A percentile compares a stretch with the other conserved stretches of the same genome.
phyloP scores from a whole-genome alignment of 805 yeast genomes.

The Middelhovenomyces tepae region DNA sequence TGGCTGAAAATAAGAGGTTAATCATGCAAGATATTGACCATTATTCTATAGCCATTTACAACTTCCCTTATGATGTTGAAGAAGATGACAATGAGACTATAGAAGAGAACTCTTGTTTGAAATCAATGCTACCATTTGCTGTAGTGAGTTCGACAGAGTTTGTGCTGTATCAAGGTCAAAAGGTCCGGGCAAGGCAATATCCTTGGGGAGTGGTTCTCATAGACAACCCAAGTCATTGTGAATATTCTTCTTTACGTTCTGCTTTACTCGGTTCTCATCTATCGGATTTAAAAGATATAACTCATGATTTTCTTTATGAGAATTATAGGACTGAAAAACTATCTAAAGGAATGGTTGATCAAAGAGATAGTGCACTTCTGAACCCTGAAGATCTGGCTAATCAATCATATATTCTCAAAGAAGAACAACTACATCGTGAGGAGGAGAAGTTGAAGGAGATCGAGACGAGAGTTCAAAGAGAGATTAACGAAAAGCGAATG shows the following conservation, averaged over 20 bases:
- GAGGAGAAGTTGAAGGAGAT: slow-evolving; percentile 30
- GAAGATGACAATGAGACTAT: slow-evolving; percentile 39
- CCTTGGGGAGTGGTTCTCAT: slow-evolving; percentile 52
- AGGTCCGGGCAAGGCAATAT: slow-evolving; percentile 41
- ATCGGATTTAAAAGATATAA: slow-evolving; percentile 71
- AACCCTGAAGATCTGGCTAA: slow-evolving; percentile 33
- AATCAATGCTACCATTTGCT: slow-evolving; percentile 50
- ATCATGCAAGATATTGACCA: slow-evolving; percentile 49
- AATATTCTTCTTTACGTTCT: slow-evolving; percentile 38
- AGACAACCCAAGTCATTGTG: slow-evolving; percentile 28
- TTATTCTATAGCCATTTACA: slow-evolving; percentile 56
- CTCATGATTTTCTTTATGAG: slow-evolving; percentile 69
- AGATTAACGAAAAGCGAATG: slow-evolving; percentile 30
- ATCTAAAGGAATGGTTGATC: slow-evolving; percentile 27
- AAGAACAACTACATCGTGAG: slow-evolving; percentile 34
- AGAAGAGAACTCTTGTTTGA: slow-evolving; percentile 29
- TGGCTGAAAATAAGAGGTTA: slow-evolving; percentile 41
- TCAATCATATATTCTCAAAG: slow-evolving; percentile 31
- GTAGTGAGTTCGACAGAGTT: slow-evolving; percentile 39
- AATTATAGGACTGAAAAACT: slow-evolving; percentile 69
- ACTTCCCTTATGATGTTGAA: slow-evolving; percentile 60
- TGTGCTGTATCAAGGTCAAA: slow-evolving; percentile 28
- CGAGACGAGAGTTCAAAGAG: slow-evolving; percentile 30
- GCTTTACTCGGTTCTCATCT: slow-evolving; percentile 69
- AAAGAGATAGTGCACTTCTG: slow-evolving; percentile 20